Conservation (phyloP, 176 grass and related monocot genomes). For the Guadua angustifolia region DNA sequence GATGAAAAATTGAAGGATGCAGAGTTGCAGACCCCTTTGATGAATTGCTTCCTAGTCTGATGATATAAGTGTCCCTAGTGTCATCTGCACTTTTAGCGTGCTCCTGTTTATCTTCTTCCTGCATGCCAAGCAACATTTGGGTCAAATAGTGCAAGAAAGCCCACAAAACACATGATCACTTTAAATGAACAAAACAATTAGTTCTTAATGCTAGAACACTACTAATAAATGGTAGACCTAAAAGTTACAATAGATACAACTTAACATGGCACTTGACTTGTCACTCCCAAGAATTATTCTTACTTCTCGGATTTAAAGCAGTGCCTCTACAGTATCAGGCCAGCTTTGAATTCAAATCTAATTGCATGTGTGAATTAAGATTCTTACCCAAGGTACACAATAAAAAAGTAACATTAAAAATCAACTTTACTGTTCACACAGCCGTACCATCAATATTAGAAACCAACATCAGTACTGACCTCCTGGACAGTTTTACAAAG, state of each 20-base stretch:
- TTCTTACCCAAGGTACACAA: not conserved
- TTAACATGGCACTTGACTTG: not conserved
- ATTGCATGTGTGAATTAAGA: not conserved
- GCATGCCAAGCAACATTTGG: not conserved
- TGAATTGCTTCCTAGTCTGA: constrained; percentile 18
- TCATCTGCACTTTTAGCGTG: constrained; percentile 21
- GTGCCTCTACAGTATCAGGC: not conserved
- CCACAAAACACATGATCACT: not conserved
- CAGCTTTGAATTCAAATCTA: constrained; percentile 5
- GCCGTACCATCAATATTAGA: not conserved
- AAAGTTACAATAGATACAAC: not conserved
- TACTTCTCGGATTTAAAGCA: not conserved
- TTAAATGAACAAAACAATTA: not conserved
- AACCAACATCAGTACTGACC: constrained; percentile 30
- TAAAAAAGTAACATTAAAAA: not conserved
- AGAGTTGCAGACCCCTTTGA: not conserved
- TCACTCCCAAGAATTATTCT: not conserved
- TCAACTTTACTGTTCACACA: not conserved
- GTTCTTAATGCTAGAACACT: not conserved
- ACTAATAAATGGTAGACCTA: not conserved
- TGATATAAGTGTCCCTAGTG: not conserved
- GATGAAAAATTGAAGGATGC: not conserved
- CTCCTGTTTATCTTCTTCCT: constrained; percentile 25
- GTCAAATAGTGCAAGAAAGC: not conserved
- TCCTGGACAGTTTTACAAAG: constrained; percentile 1